phyloP scores from a whole-genome alignment of 768 basidiomycete genomes.

The Leccinum olivaceopallidum region DNA sequence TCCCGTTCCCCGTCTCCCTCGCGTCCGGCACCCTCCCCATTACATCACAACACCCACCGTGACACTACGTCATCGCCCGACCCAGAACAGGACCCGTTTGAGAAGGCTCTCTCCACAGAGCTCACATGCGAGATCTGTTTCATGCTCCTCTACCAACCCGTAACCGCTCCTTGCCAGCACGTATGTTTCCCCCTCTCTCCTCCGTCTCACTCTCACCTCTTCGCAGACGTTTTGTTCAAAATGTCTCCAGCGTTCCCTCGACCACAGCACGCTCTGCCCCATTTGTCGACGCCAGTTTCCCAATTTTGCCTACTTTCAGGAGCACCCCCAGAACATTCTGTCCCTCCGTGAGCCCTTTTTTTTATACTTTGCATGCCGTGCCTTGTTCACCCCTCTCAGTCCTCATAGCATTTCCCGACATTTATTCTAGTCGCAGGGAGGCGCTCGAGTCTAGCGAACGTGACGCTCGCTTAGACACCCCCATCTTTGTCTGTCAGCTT shows the following conservation, averaged over 20 bases:
- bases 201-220: slow-evolving; percentile 12
- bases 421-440: slow-evolving; percentile 63
- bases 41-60: slow-evolving; percentile 31
- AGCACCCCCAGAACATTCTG: slow-evolving; percentile 77
- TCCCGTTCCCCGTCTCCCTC: not conserved
- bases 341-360: slow-evolving; percentile 54
- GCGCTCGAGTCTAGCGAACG: slow-evolving; percentile 76
- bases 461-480: slow-evolving; percentile 78
- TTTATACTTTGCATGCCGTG: slow-evolving; percentile 1
- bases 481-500: slow-evolving; percentile 88
- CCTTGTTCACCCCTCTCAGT: slow-evolving; percentile 42
- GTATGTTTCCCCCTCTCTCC: slow-evolving; percentile 44
- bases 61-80: slow-evolving; percentile 30
- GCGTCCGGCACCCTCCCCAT: slow-evolving; percentile 15
- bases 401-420: slow-evolving; percentile 63
- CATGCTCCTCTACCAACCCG: slow-evolving; percentile 76
- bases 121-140: slow-evolving; percentile 93
- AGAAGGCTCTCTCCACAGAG: slow-evolving; percentile 64
- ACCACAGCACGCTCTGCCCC: slow-evolving; percentile 82
- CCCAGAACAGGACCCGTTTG: slow-evolving; percentile 38
- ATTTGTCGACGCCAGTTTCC: slow-evolving; percentile 83
- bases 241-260: slow-evolving; percentile 88
- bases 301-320: slow-evolving; percentile 73
- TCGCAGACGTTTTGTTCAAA: slow-evolving; percentile 83
- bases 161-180: slow-evolving; percentile 96